phyloP scores from a whole-genome alignment of 2,329 filamentous ascomycete species.

The Diplodia scrobiculata region DNA sequence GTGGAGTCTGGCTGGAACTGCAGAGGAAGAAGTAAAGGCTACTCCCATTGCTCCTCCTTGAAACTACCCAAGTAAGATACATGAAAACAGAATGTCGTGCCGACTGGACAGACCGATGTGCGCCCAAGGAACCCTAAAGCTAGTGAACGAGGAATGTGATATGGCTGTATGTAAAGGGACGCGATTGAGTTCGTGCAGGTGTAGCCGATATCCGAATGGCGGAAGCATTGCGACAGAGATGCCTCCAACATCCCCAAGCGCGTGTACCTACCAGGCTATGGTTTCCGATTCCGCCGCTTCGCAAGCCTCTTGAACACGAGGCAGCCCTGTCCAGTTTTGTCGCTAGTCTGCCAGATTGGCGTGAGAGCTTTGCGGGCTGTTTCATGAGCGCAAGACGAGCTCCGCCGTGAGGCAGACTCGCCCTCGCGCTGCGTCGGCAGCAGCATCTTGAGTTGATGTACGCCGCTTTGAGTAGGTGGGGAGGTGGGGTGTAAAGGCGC shows the following conservation, averaged over 20 bases:
- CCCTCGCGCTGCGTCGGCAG: conserved; percentile 16
- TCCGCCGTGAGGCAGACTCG: conserved; percentile 24
- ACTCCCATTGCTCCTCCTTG: conserved; percentile 18
- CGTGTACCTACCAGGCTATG: conserved; percentile 15
- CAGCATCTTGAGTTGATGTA: conserved; percentile 23
- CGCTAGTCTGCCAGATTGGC: conserved; percentile 21
- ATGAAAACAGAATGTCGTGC: conserved; percentile 24
- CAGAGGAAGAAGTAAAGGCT: conserved; percentile 13
- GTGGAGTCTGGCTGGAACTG: neutral
- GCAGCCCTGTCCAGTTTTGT: conserved; percentile 12
- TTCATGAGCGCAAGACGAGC: conserved; percentile 22
- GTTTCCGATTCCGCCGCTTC: conserved; percentile 14
- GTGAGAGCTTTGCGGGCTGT: conserved; percentile 25
- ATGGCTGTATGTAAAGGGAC: neutral
- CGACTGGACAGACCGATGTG: conserved; percentile 16
- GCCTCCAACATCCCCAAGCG: conserved; percentile 18
- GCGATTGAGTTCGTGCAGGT: conserved; percentile 4
- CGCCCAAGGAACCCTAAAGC: conserved; percentile 19
- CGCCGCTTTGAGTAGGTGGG: conserved; percentile 22
- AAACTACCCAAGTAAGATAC: conserved; percentile 28
- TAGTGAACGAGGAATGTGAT: conserved; percentile 11
- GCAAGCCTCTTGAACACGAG: conserved; percentile 21
- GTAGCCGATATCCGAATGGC: conserved; percentile 14
- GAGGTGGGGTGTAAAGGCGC: conserved; percentile 21
- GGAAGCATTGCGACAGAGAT: conserved; percentile 15